A percentile compares a stretch with the other conserved stretches of the same genome.
Evolutionary conservation across 495 filamentous ascomycete genomes (phyloP).

Genomic region (Aspergillus kassunensis): DNA sequence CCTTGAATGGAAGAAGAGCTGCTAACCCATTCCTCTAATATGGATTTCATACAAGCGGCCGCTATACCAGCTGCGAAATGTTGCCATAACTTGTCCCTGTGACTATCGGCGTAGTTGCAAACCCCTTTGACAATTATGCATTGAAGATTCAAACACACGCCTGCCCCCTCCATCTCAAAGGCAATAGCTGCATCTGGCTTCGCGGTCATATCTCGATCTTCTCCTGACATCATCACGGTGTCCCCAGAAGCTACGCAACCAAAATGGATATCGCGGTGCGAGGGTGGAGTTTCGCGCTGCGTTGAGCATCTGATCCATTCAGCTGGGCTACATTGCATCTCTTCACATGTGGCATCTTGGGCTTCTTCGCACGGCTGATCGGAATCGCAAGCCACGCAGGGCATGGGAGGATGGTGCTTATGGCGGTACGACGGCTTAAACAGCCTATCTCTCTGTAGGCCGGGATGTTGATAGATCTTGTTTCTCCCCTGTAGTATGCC

Average conservation of each 20-base stretch:
- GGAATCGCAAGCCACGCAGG: background rate
- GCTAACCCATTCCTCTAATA: too few species aligned
- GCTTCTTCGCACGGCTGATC: background rate
- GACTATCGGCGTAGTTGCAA: conserved; percentile 37
- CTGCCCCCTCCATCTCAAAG: conserved; percentile 45
- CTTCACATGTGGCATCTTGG: background rate
- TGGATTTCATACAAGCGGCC: conserved; percentile 8
- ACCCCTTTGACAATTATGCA: conserved; percentile 36
- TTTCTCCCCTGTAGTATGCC: background rate
- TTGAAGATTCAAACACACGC: conserved; percentile 30
- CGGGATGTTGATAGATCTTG: background rate
- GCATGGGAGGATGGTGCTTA: background rate
- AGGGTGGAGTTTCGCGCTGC: background rate
- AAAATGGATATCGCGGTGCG: conserved; percentile 16
- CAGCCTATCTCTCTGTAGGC: background rate
- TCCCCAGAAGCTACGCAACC: conserved; percentile 27
- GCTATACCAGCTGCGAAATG: conserved; percentile 30
- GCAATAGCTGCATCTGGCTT: conserved; percentile 23
- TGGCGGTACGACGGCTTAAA: background rate
- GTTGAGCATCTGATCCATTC: background rate
- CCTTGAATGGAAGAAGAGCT: too few species aligned
- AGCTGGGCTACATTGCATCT: background rate
- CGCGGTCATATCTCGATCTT: conserved; percentile 22
- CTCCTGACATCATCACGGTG: conserved; percentile 28
- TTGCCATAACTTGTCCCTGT: conserved; percentile 40